Conservation (phyloP, 768 basidiomycete genomes). For the Suillus brevipes region DNA sequence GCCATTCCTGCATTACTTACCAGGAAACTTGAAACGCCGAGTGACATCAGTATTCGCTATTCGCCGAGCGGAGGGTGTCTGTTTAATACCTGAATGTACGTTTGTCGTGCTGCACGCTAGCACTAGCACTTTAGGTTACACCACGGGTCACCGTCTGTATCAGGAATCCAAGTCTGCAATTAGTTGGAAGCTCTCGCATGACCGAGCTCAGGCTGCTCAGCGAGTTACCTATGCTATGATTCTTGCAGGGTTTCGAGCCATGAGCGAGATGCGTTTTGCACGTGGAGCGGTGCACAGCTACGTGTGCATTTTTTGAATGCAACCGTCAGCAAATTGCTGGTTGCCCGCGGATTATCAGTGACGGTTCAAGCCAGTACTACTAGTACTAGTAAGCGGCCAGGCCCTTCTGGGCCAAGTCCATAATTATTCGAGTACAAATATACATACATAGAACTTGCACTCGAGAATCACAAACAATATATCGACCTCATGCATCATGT, state of each 20-base stretch:
- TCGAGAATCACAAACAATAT: not conserved
- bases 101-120: not conserved
- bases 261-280: conserved; percentile 2
- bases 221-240: not conserved
- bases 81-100: not conserved
- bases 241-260: conserved; percentile 1
- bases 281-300: not conserved
- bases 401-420: not conserved
- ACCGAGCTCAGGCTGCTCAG: not conserved
- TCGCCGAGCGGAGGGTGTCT: not conserved
- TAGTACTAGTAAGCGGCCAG: not conserved
- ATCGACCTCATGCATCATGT: conserved; percentile 2
- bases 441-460: not conserved
- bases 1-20: not conserved
- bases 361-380: not conserved
- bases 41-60: not conserved
- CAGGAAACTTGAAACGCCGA: conserved; percentile 1
- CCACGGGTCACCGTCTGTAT: not conserved
- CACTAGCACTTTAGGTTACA: not conserved
- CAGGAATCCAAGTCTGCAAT: not conserved
- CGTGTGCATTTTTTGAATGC: not conserved
- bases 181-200: not conserved
- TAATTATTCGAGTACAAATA: not conserved
- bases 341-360: not conserved
- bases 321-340: not conserved